Evolutionary conservation across 2,329 filamentous ascomycete species (phyloP), one percentile per base, ranked within the genome.

Genomic region (Orbilia javanica): DNA sequence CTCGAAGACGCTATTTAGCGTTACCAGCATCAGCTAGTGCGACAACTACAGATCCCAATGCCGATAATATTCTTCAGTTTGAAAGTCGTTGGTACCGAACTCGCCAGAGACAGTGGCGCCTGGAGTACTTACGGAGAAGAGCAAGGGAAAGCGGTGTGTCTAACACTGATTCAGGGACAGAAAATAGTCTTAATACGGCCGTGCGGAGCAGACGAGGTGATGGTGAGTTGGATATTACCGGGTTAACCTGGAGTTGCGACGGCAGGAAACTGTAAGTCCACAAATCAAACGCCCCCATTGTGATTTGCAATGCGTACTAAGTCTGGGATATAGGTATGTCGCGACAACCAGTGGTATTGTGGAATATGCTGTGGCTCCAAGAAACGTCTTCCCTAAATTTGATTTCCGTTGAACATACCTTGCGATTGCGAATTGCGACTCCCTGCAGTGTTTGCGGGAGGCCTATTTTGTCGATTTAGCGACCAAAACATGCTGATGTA

Each of bases 221-320:
- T 39, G 80, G 80, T 10, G 81, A 80, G 25, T 75, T 82, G 8
- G 81, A 82, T 72, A 82, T 82, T 48, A 82, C 81, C 7, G 81
- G 81, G n/a, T 80, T 81, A 22, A 82, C 81, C 5, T 69, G 81
- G 63, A 81, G 80, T 50, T 79, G 78, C 55, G 80, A 82, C 65
- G 81, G 81, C 25, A 81, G 76, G 36, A 82, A 81, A 44, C 44
- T 82, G 81, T 82, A 75, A 79, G 81, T 80, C n/a, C 22, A 10
- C 8, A 52, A 29, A 44, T 13, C 25, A 22, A 4, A 7, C 11
- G 22, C 25, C 52, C 11, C 52, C 34, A 11, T 46, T 10, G 22
- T 64, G 20, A n/a, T 44, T 13, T 20, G 20, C 6, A 4, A 39
- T 25, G n/a, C 5, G 25, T 71, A 75, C 34, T 73, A 15, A 72